Percentiles rank a stretch among this genome's conserved stretches.
Conservation (phyloP, 345 rosid genomes). For the Nasturtium officinale region DNA sequence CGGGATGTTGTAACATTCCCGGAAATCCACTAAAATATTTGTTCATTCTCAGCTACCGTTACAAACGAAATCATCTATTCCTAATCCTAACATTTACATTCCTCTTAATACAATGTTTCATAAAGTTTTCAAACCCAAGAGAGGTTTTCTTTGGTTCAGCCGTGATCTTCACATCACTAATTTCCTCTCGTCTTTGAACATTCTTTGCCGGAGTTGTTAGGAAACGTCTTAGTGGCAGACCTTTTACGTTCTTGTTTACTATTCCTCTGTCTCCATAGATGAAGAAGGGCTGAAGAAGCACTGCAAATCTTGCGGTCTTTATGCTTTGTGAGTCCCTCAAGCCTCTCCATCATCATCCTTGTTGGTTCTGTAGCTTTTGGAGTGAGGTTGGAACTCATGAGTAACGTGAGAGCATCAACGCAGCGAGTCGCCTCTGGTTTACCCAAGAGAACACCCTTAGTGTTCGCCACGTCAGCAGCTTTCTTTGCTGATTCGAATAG, state of each 20-base stretch:
- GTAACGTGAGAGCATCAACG: not conserved
- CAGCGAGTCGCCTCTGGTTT: conserved; percentile 5
- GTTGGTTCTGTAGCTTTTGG: conserved; percentile 9
- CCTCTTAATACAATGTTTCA: not conserved
- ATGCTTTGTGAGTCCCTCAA: conserved; percentile 24
- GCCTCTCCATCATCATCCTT: conserved; percentile 22
- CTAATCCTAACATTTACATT: not conserved
- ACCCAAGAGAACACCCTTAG: conserved; percentile 7
- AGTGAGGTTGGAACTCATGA: not conserved
- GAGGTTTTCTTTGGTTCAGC: not conserved
- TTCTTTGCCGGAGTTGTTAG: not conserved
- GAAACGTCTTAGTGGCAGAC: not conserved
- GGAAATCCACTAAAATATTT: not conserved
- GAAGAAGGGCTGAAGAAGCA: conserved; percentile 16
- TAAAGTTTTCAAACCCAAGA: not conserved
- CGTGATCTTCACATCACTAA: not conserved
- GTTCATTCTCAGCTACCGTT: not conserved
- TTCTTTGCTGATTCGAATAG: conserved; percentile 27
- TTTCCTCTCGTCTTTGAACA: not conserved
- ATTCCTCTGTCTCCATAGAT: conserved; percentile 11
- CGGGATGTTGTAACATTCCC: not conserved
- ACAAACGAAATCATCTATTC: not conserved
- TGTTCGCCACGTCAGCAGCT: conserved; percentile 28
- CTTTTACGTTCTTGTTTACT: not conserved
- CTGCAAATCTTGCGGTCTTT: conserved; percentile 13